Evolutionary conservation across 176 grass and related monocot species (phyloP).

Genomic region (Aegilops longissima): DNA sequence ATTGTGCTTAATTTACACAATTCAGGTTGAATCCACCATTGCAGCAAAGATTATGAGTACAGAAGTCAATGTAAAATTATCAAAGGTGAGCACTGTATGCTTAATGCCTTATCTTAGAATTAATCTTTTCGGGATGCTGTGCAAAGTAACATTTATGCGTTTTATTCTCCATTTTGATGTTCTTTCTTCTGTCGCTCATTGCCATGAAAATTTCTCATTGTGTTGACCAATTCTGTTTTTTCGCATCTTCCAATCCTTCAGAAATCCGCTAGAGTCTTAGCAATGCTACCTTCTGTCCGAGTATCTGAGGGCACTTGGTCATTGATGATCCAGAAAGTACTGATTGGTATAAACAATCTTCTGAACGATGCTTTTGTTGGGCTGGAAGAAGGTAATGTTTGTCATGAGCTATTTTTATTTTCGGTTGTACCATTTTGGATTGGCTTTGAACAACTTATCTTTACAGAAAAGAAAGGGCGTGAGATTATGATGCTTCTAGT

Average conservation of each 20-base stretch:
- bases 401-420: slow-evolving; percentile 15
- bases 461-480: slow-evolving; percentile 65
- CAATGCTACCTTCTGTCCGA: slow-evolving; percentile 66
- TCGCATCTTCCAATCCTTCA: slow-evolving; percentile 26
- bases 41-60: slow-evolving; percentile 59
- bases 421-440: not conserved
- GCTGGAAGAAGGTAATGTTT: slow-evolving; percentile 72
- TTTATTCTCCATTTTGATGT: not conserved
- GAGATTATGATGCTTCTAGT: slow-evolving; percentile 71
- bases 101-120: slow-evolving; percentile 6
- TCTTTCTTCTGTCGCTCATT: not conserved
- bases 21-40: slow-evolving; percentile 73
- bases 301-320: slow-evolving; percentile 70
- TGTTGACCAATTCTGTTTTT: slow-evolving; percentile 10
- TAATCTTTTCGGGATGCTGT: not conserved
- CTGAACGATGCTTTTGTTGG: slow-evolving; percentile 74
- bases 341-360: slow-evolving; percentile 69
- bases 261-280: slow-evolving; percentile 64
- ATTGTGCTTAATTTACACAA: slow-evolving; percentile 34
- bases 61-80: slow-evolving; percentile 49
- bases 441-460: slow-evolving; percentile 29
- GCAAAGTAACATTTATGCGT: not conserved
- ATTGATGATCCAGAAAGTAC: slow-evolving; percentile 73
- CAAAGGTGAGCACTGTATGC: slow-evolving; percentile 47
- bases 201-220: not conserved